Evolutionary conservation across 768 basidiomycete genomes (phyloP), one percentile per base, ranked within the genome.

Genomic region (Suillus subalutaceus): DNA sequence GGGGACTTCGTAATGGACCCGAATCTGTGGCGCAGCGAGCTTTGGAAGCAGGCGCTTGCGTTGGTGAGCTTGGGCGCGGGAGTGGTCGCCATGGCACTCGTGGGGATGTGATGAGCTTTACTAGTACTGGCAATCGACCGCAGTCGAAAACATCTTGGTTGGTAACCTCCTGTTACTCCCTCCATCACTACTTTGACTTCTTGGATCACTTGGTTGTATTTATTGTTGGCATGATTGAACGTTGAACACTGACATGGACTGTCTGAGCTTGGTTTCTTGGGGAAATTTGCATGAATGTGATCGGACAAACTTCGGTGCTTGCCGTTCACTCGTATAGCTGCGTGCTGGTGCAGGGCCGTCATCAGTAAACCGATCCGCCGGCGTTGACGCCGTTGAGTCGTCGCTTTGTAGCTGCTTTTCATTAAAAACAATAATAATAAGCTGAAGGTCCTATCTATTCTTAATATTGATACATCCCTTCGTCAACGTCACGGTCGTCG

Each of bases 1-100:
- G 92, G 86, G 3, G 92, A 94, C 75, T 93, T 94, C 69, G 90
- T 94, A 52, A 90, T 90, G 77, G 90, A 92, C 46, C 86, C 53
- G 72, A 79, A 70, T 75, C 78, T 80, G 76, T 81, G 81, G 83
- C 76, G 79, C 35, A 76, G 79, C 66, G 69, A 75, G 20, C 65
- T 76, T 18, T 63, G 68, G 53, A 76, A 78, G 58, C 86, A 89
- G 74, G 78, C 76, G 18, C 69, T 90, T 44, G 91, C 91, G 13
- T 76, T 92, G 16, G 72, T 74, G 2, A 90, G 90, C 72, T 73
- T 92, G 65, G 72, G 88, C 35, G 80, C 82, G n/a, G 92, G 91
- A 4, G 87, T 86, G 1, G 73, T 73, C 1, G 85, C 82, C 57
- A 92, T 92, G 90, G 84, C 85, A n/a, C 69, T 88, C 18, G 80